Percentiles rank a stretch among this genome's conserved stretches.
Evolutionary conservation across 306 rosid genomes (phyloP).

Genomic region (Senna tora): DNA sequence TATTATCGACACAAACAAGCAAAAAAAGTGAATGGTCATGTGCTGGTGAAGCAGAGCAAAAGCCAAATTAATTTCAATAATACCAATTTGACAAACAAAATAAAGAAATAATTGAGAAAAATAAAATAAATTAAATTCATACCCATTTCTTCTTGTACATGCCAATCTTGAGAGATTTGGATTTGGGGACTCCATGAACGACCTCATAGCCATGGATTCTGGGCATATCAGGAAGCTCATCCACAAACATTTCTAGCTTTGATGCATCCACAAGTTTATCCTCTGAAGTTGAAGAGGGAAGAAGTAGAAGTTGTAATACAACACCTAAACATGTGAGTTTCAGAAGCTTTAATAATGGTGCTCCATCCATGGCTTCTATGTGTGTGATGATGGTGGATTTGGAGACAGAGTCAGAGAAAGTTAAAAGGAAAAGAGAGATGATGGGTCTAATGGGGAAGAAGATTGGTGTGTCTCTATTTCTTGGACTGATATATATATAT

Average conservation of each 20-base stretch:
- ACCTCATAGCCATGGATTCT: slow-evolving; percentile 48
- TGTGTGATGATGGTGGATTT: too few species aligned
- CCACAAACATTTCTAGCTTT: slow-evolving; percentile 68
- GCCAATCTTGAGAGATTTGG: slow-evolving; percentile 64
- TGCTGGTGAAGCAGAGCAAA: too few species aligned
- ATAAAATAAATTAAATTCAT: neutral
- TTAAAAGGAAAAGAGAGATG: too few species aligned
- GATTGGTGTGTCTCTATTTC: too few species aligned
- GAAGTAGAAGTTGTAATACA: neutral
- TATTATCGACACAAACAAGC: too few species aligned
- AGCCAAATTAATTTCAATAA: too few species aligned
- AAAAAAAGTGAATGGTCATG: too few species aligned
- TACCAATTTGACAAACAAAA: neutral
- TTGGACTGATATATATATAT: too few species aligned
- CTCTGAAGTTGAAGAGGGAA: neutral
- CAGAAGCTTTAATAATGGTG: neutral
- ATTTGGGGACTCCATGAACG: slow-evolving; percentile 49
- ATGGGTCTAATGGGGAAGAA: too few species aligned
- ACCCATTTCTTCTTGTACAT: slow-evolving; percentile 88
- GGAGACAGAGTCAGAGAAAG: too few species aligned
- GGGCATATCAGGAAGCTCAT: slow-evolving; percentile 70
- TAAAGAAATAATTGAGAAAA: too few species aligned
- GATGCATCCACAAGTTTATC: slow-evolving; percentile 41
- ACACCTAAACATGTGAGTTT: slow-evolving; percentile 22
- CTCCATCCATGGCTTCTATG: slow-evolving; percentile 38